phyloP scores from a whole-genome alignment of 495 filamentous ascomycete genomes.

The Daldinia caldariorum region DNA sequence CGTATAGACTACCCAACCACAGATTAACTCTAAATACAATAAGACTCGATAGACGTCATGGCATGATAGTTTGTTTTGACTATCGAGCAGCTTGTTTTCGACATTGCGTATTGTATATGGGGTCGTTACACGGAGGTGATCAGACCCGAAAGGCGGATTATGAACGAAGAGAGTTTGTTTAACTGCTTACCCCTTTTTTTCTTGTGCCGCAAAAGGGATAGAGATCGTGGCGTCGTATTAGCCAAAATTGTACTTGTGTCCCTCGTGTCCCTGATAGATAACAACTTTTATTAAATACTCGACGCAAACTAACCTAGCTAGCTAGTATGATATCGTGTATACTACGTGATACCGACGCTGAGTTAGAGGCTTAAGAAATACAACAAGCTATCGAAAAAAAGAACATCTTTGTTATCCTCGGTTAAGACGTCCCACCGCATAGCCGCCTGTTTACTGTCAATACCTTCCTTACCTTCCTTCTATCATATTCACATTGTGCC shows the following conservation, averaged over 20 bases:
- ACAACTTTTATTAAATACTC: no score
- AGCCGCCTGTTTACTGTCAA: background rate
- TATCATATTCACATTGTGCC: background rate
- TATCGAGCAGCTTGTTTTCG: background rate
- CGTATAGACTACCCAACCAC: background rate
- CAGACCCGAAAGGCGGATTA: background rate
- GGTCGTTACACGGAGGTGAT: background rate
- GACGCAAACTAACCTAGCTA: no score
- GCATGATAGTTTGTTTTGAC: background rate
- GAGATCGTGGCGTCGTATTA: no score
- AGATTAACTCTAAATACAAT: background rate
- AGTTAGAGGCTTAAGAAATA: background rate
- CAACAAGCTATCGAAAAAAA: background rate
- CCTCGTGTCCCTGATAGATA: no score
- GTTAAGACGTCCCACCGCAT: slow-evolving; percentile 1
- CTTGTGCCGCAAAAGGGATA: background rate
- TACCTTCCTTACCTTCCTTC: background rate
- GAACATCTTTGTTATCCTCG: background rate
- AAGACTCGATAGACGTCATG: background rate
- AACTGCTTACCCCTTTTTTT: background rate
- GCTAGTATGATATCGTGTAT: no score
- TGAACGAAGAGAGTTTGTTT: background rate
- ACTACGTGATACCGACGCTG: background rate
- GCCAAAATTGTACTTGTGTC: no score
- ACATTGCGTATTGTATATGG: no score